These are phyloP conservation scores for Mucor velutinosus DNA, from an alignment of 371 early-diverging fungal genomes.

Conservation along the genomic window DNA sequence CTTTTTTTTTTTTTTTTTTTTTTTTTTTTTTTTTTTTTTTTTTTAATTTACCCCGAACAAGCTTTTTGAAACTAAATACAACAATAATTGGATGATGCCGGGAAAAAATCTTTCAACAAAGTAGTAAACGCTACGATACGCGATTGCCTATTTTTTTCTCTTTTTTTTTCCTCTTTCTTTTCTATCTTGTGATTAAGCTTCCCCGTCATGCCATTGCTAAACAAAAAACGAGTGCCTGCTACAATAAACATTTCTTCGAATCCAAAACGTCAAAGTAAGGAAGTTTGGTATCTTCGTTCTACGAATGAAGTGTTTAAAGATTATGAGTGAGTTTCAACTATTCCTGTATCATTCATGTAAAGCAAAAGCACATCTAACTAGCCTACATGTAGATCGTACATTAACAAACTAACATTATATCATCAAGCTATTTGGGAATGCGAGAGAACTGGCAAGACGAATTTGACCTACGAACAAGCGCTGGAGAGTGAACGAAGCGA, in stretches of 20 bases:
- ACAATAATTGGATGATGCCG: slow-evolving; percentile 2
- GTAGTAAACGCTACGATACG: not conserved
- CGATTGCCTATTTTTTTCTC: not conserved
- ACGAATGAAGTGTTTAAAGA: slow-evolving; percentile 85
- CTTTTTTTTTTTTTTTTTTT: too few relatives aligned
- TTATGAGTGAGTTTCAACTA: slow-evolving; percentile 71
- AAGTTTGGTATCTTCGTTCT: slow-evolving; percentile 80
- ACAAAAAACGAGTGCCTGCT: slow-evolving; percentile 39
- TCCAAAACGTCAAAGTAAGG: slow-evolving; percentile 42
- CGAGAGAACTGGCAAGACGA: slow-evolving; percentile 69
- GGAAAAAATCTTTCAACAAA: slow-evolving; percentile 4
- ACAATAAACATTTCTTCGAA: slow-evolving; percentile 39
- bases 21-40: too few relatives aligned
- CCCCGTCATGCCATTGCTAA: slow-evolving; percentile 39
- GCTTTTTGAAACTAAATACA: too few relatives aligned
- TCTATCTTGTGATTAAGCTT: not conserved
- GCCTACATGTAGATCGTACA: slow-evolving; percentile 63
- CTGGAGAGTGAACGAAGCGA: slow-evolving; percentile 74
- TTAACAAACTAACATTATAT: slow-evolving; percentile 71
- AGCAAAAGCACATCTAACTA: not conserved
- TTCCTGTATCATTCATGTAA: not conserved
- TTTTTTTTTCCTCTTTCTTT: slow-evolving; percentile 2
- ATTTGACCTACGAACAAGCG: slow-evolving; percentile 85
- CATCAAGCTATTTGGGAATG: slow-evolving; percentile 80
- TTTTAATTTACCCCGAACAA: too few relatives aligned